phyloP scores from a whole-genome alignment of 2,329 filamentous ascomycete genomes.

The Penicillium corylophilum region DNA sequence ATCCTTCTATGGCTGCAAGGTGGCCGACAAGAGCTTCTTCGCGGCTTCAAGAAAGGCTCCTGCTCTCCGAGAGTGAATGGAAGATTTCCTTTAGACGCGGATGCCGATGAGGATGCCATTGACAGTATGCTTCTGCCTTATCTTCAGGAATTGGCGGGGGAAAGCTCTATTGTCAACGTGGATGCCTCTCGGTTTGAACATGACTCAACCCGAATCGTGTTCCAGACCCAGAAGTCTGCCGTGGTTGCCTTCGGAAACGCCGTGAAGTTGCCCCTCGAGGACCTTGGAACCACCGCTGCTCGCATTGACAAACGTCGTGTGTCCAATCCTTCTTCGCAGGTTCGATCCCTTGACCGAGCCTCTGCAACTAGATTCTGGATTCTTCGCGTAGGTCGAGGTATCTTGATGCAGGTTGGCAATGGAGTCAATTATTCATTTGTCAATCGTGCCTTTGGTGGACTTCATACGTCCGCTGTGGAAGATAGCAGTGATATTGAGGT shows the following conservation, averaged over 20 bases:
- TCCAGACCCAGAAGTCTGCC: conserved; percentile 54
- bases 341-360: conserved; percentile 35
- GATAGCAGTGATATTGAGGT: conserved; percentile 38
- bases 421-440: conserved; percentile 58
- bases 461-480: conserved; percentile 45
- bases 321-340: conserved; percentile 21
- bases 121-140: conserved; percentile 61
- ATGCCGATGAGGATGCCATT: conserved; percentile 53
- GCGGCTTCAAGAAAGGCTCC: conserved; percentile 55
- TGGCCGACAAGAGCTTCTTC: conserved; percentile 54
- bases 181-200: conserved; percentile 59
- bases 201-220: conserved; percentile 54
- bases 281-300: conserved; percentile 45
- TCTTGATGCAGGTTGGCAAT: conserved; percentile 58
- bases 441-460: conserved; percentile 62
- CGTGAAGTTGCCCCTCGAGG: conserved; percentile 53
- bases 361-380: conserved; percentile 55
- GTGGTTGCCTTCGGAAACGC: conserved; percentile 58
- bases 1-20: conserved; percentile 63
- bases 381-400: conserved; percentile 57
- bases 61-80: conserved; percentile 40
- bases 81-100: conserved; percentile 54
- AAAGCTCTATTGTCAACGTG: conserved; percentile 54
- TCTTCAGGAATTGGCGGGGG: conserved; percentile 53
- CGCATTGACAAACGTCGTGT: conserved; percentile 19